These are phyloP conservation scores for Nyssa sinensis DNA, from an alignment of 148 eudicot species.

Conservation along the genomic window DNA sequence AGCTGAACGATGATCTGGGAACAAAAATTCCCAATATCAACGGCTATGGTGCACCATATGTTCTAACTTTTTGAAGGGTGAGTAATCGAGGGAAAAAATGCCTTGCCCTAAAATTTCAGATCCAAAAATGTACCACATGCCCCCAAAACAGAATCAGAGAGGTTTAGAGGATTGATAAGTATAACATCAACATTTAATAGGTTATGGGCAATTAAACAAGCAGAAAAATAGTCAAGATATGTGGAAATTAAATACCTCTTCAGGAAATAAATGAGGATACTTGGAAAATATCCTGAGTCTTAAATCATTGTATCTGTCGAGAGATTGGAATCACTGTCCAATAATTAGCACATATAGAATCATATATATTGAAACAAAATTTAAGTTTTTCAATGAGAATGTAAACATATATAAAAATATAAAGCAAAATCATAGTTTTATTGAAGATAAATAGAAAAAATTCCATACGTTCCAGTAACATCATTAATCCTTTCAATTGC, in stretches of 20 bases:
- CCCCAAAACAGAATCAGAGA: background rate
- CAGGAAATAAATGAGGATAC: slow-evolving; percentile 89
- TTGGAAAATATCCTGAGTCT: slow-evolving; percentile 82
- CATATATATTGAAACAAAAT: background rate
- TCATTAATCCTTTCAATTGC: slow-evolving; percentile 89
- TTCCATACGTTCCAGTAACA: slow-evolving; percentile 90
- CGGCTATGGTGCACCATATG: background rate
- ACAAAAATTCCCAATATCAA: background rate
- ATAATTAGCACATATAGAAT: background rate
- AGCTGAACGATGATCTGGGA: background rate
- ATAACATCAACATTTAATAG: background rate
- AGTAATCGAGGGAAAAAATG: background rate
- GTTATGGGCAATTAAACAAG: background rate
- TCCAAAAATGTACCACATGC: background rate
- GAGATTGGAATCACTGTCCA: background rate
- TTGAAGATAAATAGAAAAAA: slow-evolving; percentile 6
- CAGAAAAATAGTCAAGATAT: background rate
- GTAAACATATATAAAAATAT: background rate
- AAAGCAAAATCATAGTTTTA: background rate
- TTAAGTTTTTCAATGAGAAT: slow-evolving; percentile 2
- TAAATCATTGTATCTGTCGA: slow-evolving; percentile 85
- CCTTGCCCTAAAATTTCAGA: background rate
- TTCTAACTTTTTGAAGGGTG: background rate
- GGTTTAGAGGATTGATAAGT: background rate
- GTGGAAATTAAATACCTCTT: slow-evolving; percentile 55